These are phyloP conservation scores for Fabrea salina DNA, from an alignment of 169 alveolate species.

Conservation along the genomic window DNA sequence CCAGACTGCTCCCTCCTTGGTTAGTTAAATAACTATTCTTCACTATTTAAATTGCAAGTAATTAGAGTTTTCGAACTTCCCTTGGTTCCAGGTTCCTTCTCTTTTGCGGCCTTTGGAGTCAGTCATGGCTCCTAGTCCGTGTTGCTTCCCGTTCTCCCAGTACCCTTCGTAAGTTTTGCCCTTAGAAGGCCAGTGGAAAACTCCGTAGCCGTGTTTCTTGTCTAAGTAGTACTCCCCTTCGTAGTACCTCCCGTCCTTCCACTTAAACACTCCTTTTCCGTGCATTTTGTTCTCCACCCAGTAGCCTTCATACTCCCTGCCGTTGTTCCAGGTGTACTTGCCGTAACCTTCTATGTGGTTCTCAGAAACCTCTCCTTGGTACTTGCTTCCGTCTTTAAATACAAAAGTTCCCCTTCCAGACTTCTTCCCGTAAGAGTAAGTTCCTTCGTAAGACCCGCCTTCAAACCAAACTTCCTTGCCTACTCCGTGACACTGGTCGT, in stretches of 20 bases:
- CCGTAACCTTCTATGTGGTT: slow-evolving; percentile 55
- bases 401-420: slow-evolving; percentile 68
- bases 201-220: slow-evolving; percentile 40
- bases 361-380: slow-evolving; percentile 59
- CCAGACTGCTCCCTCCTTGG: slow-evolving; percentile 85
- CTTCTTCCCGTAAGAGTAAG: slow-evolving; percentile 56
- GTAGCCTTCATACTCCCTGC: slow-evolving; percentile 34
- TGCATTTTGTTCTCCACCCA: slow-evolving; percentile 36
- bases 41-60: no score
- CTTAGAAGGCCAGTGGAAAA: slow-evolving; percentile 31
- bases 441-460: slow-evolving; percentile 64
- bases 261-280: slow-evolving; percentile 40
- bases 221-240: slow-evolving; percentile 38
- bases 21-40: slow-evolving; percentile 61
- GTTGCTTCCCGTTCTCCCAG: slow-evolving; percentile 39
- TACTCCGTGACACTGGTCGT: slow-evolving; percentile 53
- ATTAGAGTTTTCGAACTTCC: no score
- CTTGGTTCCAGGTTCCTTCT: slow-evolving; percentile 66
- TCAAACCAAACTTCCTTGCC: slow-evolving; percentile 68
- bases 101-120: slow-evolving; percentile 52
- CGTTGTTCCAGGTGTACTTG: slow-evolving; percentile 34
- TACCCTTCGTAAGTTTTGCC: slow-evolving; percentile 47
- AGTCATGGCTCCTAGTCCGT: slow-evolving; percentile 45
- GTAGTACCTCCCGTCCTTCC: slow-evolving; percentile 63
- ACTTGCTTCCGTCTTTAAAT: slow-evolving; percentile 60